Evolutionary conservation across 1,139 yeast species (phyloP).

Genomic region (Blastobotrys illinoisensis): DNA sequence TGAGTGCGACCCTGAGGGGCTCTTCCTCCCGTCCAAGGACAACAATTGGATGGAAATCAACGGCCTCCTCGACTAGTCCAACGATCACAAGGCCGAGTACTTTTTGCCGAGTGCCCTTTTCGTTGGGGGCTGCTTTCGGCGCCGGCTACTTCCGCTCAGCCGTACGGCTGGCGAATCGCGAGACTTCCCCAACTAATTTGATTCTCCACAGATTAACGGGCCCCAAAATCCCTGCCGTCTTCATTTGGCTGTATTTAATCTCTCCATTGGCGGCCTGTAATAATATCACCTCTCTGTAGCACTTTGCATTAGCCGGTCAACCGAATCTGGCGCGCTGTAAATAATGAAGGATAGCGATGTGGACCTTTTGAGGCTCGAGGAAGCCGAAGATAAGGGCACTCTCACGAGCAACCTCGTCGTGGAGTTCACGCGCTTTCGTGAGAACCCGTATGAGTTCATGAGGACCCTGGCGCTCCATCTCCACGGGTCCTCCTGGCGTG

Average conservation of each 20-base stretch:
- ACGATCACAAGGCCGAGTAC: background rate
- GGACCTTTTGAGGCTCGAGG: background rate
- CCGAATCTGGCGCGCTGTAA: too few relatives aligned
- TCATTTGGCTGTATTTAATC: too few relatives aligned
- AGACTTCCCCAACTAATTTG: background rate
- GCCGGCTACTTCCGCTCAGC: background rate
- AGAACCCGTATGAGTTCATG: constrained; percentile 32
- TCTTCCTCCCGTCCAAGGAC: constrained; percentile 58
- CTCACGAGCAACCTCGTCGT: constrained; percentile 20
- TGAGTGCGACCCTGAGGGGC: constrained; percentile 72
- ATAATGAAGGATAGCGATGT: background rate
- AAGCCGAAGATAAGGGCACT: constrained; percentile 1
- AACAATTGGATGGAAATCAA: constrained; percentile 74
- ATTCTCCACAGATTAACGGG: background rate
- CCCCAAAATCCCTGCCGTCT: background rate
- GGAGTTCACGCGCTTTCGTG: constrained; percentile 32
- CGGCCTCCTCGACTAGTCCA: constrained; percentile 47
- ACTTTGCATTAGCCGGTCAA: too few relatives aligned
- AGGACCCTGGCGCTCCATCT: constrained; percentile 29
- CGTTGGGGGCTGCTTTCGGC: background rate
- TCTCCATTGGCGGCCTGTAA: background rate
- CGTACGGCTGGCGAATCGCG: background rate
- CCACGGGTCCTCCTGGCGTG: constrained; percentile 35
- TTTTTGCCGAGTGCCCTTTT: background rate
- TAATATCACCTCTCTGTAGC: too few relatives aligned